A percentile compares a stretch with the other conserved stretches of the same genome.
These are phyloP conservation scores for Marvania coccoides DNA, from an alignment of 139 green algal species.

Conservation along the genomic window DNA sequence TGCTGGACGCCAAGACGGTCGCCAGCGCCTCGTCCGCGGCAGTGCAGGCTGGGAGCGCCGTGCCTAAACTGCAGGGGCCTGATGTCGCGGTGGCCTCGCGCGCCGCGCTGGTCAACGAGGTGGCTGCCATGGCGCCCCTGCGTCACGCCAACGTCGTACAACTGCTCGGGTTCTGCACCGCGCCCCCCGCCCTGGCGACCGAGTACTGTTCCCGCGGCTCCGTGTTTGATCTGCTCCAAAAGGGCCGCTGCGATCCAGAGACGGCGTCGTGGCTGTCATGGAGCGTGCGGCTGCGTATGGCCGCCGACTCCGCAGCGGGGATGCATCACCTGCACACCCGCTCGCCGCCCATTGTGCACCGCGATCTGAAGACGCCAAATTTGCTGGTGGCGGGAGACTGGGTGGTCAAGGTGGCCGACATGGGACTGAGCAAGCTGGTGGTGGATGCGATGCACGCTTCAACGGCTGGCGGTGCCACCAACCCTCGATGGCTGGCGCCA, in stretches of 20 bases:
- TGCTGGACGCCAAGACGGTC: too few species aligned
- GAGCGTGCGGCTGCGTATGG: conserved; percentile 12
- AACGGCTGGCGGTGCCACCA: too few species aligned
- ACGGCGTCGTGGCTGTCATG: conserved; percentile 17
- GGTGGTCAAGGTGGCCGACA: conserved; percentile 40
- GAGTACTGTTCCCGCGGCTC: conserved; percentile 29
- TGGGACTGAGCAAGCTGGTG: conserved; percentile 38
- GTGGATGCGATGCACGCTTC: too few species aligned
- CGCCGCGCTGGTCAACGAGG: too few species aligned
- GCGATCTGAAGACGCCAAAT: conserved; percentile 67
- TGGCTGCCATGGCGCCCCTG: too few species aligned
- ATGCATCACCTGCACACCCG: conserved; percentile 84
- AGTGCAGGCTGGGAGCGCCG: too few species aligned
- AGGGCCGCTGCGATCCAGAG: neutral
- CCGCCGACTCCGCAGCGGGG: conserved; percentile 18
- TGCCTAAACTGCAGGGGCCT: too few species aligned
- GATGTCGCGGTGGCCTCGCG: too few species aligned
- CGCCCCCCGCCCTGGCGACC: neutral
- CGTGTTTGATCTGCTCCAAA: conserved; percentile 28
- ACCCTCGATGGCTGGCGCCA: conserved; percentile 41
- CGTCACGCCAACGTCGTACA: conserved; percentile 43
- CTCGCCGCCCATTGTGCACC: conserved; percentile 69
- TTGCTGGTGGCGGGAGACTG: conserved; percentile 47
- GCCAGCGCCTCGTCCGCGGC: too few species aligned
- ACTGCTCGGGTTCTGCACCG: conserved; percentile 42